Evolutionary conservation across 495 filamentous ascomycete genomes (phyloP).

Genomic region (Tetracladium setigerum): DNA sequence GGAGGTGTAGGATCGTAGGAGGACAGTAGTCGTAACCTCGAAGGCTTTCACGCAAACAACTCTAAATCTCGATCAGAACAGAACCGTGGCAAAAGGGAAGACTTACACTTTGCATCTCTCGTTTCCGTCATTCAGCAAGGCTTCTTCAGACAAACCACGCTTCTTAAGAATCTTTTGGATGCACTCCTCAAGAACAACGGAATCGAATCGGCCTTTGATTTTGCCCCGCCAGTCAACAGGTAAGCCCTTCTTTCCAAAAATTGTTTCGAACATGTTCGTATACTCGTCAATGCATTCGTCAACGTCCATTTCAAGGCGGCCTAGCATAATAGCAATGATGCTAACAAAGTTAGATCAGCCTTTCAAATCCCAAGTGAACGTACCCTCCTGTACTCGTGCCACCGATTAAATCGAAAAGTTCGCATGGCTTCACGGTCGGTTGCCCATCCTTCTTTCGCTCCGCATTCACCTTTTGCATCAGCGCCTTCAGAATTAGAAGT

Average conservation of each 20-base stretch:
- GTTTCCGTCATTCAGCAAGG: constrained; percentile 31
- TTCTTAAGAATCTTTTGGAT: constrained; percentile 15
- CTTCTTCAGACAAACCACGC: constrained; percentile 26
- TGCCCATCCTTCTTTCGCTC: constrained; percentile 11
- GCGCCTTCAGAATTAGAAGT: constrained; percentile 11
- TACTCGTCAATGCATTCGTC: constrained; percentile 41
- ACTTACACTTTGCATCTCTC: constrained; percentile 16
- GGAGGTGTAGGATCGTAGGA: constrained; percentile 6
- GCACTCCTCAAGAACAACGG: constrained; percentile 10
- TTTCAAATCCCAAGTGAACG: not conserved
- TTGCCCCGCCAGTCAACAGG: constrained; percentile 1
- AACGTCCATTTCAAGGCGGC: constrained; percentile 41
- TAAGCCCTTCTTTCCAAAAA: constrained; percentile 14
- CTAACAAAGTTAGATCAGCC: constrained; percentile 18
- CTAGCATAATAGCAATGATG: constrained; percentile 47
- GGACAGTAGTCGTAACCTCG: constrained; percentile 4
- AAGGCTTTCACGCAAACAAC: constrained; percentile 7
- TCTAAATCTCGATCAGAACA: constrained; percentile 4
- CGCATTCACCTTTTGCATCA: constrained; percentile 11
- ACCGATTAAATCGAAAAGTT: constrained; percentile 34
- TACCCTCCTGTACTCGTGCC: constrained; percentile 35
- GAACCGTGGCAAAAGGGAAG: not conserved
- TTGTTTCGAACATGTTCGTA: constrained; percentile 13
- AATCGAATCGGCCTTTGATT: constrained; percentile 16
- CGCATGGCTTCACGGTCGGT: not conserved